Evolutionary conservation across 371 early-diverging fungal genomes (phyloP), one percentile per base, ranked within the genome.

Genomic region (Mortierella sp.): DNA sequence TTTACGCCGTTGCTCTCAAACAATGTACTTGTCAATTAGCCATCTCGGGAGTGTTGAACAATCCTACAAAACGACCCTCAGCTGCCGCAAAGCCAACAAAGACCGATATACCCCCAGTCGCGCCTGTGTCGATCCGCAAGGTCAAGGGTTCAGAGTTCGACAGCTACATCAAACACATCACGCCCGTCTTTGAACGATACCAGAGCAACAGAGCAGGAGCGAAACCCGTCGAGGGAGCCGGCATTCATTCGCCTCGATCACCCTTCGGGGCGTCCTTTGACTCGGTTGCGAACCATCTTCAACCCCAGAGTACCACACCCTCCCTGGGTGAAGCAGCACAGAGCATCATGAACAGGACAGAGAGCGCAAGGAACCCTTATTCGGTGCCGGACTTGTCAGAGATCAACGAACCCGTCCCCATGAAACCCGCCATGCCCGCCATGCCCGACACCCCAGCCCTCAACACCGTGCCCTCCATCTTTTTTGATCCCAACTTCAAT

Each of bases 401-500:
- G 53, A 72, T 86, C 52, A 81, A 85, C 11, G 81, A 85, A 6
- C 78, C 81, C 22, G 76, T 80, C 5, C 81, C 80, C 7, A 79
- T 89, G 74, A 88, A 90, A 37, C 83, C 80, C 22, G 67, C 76
- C 4, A 53, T 77, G 39, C 83, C 80, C 13, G 67, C 74, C 4
- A 66, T 77, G 71, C 66, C 79, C 14, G 90, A 89, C 63, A 69
- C 92, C 26, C 94, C 92, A 0, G 91, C 93, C 70, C 86, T 97
- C 6, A 93, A 92, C 71, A 93, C 92, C 7, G 94, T 98, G 0
- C 98, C 98, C 8, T 67, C 91, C 6, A 90, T 98, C 66, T 98
- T 96, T 86, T 95, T 97, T 64, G 91, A 94, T 29, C 88, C 92
- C 14, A 89, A 90, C 45, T 98, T 98, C 73, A 92, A 92, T 44